Conservation (phyloP, 177 flowering plant genomes). For the Vitis hybrid region DNA sequence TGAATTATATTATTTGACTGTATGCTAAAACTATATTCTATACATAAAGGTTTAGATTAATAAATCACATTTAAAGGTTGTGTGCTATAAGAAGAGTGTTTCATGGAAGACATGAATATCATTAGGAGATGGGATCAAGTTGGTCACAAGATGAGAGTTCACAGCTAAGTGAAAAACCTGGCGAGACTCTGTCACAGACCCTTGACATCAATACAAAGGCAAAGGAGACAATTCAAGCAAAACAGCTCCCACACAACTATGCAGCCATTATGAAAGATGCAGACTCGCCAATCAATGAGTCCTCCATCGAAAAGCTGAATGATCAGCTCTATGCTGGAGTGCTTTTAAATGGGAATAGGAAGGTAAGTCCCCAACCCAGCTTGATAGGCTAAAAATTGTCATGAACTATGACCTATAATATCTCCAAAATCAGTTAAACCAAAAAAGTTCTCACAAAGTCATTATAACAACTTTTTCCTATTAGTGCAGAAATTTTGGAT, state of each 20-base stretch:
- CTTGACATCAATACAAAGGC: not conserved
- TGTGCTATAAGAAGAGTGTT: not conserved
- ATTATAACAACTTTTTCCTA: not conserved
- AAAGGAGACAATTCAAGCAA: not conserved
- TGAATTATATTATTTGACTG: no score
- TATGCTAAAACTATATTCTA: no score
- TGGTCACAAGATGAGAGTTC: conserved; percentile 19
- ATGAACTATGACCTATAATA: no score
- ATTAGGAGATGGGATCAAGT: conserved; percentile 15
- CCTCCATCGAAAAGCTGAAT: conserved; percentile 21
- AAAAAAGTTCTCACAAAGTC: no score
- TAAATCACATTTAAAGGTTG: not conserved
- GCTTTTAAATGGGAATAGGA: conserved; percentile 39
- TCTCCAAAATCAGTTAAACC: no score
- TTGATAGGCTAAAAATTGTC: no score
- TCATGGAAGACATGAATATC: not conserved
- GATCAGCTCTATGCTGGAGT: conserved; percentile 47
- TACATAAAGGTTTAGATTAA: no score
- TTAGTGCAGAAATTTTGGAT: conserved; percentile 61
- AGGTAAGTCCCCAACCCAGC: conserved; percentile 34
- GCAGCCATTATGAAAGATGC: conserved; percentile 40
- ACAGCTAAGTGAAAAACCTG: not conserved
- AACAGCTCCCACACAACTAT: conserved; percentile 38
- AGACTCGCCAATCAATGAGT: conserved; percentile 26
- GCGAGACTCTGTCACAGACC: not conserved